Base-by-base conservation (phyloP, 176 grass and related monocot genomes). In the Oryza nivara region DNA sequence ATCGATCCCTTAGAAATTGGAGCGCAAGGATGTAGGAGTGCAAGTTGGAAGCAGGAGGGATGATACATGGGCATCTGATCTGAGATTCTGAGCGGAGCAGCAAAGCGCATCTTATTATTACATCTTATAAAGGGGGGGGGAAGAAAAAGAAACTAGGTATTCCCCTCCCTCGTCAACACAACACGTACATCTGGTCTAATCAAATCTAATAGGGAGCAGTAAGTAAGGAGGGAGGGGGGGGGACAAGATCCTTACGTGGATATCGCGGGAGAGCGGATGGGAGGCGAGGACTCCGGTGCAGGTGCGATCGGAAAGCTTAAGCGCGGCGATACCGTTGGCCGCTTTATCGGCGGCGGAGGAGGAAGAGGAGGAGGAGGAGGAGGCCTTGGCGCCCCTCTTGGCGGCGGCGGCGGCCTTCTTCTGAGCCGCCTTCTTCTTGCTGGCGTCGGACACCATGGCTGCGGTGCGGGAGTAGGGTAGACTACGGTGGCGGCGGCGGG, bases 401-500 rank as follows among this genome's bases (percentile, higher is more conserved):
- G 93, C 93, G 0, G 91, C 96, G 26, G 93, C 91, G 28, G 91
- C 91, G 1, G 93, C 96, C 87, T 96, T 98, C 86, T 95, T 98
- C 76, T 94, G 92, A 58, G 96, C 93, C 7, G 93, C 93, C 91
- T 95, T 98, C 89, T 95, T 98, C 89, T 98, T 95, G 93, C 93
- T 95, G 74, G 96, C 93, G 78, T 98, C 96, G 11, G 96, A 95
- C 75, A 98, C 93, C 96, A 98, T 95, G 83, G 0, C 41, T 4
- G 3, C 35, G 35, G 35, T 3, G 40, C 40, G 40, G 52, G 40
- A 14, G 13, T 1, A 49, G 13, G 47, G 13, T 13, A 14, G 10
- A 3, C 4, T 15, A 15, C 15, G 49, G 51, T 4, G 51, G 51
- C 15, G 13, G 54, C 19, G 54, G 51, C 16, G 51, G 56, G 56